Evolutionary conservation across 2,329 filamentous ascomycete species (phyloP).

Genomic region (Diaporthe citrichinensis): DNA sequence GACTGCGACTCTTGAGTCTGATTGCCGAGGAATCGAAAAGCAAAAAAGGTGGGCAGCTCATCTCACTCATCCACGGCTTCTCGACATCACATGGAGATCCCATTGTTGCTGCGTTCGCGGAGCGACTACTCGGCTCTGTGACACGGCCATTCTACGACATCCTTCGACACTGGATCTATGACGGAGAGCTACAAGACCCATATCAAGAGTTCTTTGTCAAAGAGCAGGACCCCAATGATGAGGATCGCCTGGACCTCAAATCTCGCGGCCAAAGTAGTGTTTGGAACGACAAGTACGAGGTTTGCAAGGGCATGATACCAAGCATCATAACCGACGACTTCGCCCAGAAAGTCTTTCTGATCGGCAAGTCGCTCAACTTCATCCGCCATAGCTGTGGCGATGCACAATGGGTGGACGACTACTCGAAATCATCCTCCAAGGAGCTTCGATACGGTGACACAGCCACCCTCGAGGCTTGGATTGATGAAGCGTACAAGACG

Average conservation of each 20-base stretch:
- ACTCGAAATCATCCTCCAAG: constrained; percentile 93
- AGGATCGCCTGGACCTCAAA: constrained; percentile 61
- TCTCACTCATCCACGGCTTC: constrained; percentile 93
- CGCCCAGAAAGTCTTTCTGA: constrained; percentile 95
- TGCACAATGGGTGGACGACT: constrained; percentile 93
- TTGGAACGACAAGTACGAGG: constrained; percentile 97
- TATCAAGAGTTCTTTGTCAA: constrained; percentile 96
- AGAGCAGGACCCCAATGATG: constrained; percentile 76
- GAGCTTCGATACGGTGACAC: constrained; percentile 95
- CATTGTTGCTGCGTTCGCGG: constrained; percentile 92
- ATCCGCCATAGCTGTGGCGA: constrained; percentile 96
- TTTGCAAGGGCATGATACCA: constrained; percentile 88
- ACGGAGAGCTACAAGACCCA: constrained; percentile 96
- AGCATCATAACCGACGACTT: constrained; percentile 95
- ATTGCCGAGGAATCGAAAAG: constrained; percentile 92
- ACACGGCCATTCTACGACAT: constrained; percentile 98
- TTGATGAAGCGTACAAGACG: constrained; percentile 97
- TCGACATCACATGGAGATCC: constrained; percentile 95
- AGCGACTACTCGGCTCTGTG: constrained; percentile 87
- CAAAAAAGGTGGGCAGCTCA: constrained; percentile 88
- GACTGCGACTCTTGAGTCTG: constrained; percentile 89
- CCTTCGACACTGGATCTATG: constrained; percentile 96
- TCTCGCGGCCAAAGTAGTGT: constrained; percentile 84
- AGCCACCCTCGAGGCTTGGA: constrained; percentile 89
- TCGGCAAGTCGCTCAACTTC: constrained; percentile 98